Evolutionary conservation across 2,329 filamentous ascomycete species (phyloP).

Genomic region (Fusarium oxysporum): DNA sequence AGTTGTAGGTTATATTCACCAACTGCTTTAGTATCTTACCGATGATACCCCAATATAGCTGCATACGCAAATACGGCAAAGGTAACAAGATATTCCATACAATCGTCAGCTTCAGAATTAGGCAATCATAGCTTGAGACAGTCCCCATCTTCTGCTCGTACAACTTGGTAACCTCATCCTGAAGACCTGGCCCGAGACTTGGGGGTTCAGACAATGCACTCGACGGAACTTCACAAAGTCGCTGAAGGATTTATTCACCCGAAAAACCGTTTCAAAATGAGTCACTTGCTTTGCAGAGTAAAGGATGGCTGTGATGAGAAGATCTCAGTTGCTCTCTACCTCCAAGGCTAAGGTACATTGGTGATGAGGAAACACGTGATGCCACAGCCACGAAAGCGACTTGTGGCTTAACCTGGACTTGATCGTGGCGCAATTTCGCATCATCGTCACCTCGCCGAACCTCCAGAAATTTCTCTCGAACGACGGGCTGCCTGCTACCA

Average conservation of each 20-base stretch:
- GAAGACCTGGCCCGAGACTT: conserved; percentile 21
- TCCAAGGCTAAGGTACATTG: neutral
- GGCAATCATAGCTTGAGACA: conserved; percentile 31
- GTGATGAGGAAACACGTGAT: conserved; percentile 27
- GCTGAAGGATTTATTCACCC: neutral
- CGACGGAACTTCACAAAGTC: neutral
- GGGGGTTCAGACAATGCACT: neutral
- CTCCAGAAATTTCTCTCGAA: conserved; percentile 28
- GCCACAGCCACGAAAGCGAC: neutral
- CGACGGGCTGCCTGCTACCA: conserved; percentile 10
- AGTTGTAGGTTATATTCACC: neutral
- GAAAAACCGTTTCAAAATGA: conserved; percentile 11
- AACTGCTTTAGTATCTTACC: no score
- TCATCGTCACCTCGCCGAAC: conserved; percentile 32
- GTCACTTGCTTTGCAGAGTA: neutral
- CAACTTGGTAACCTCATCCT: conserved; percentile 4
- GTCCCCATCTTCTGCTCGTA: conserved; percentile 7
- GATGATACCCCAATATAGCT: neutral
- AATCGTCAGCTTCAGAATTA: neutral
- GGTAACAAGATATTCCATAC: neutral
- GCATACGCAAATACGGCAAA: neutral
- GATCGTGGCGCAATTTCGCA: conserved; percentile 42
- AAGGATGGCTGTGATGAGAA: neutral
- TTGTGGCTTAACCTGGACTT: neutral
- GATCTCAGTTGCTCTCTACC: neutral